These are phyloP conservation scores for Trichoderma breve DNA, from an alignment of 2,329 filamentous ascomycete genomes.

Conservation along the genomic window DNA sequence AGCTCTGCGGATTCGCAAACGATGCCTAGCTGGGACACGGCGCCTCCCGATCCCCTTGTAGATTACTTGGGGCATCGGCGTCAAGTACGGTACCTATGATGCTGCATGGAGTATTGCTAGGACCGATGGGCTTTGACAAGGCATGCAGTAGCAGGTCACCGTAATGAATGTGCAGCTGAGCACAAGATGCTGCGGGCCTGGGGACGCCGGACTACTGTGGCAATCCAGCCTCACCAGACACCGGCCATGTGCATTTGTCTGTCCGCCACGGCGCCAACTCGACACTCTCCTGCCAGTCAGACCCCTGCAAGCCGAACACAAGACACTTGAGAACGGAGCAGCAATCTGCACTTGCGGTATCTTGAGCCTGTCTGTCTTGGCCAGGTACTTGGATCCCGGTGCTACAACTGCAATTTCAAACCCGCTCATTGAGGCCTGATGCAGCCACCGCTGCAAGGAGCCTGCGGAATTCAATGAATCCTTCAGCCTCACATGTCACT, in stretches of 20 bases:
- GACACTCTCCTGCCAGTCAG: background rate
- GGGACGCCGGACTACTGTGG: background rate
- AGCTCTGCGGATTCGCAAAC: background rate
- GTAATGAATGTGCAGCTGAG: background rate
- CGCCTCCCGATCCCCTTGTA: conserved; percentile 2
- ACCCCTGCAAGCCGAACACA: background rate
- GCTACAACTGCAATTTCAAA: background rate
- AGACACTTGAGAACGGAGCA: background rate
- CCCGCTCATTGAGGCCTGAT: background rate
- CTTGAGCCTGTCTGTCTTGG: background rate
- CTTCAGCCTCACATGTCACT: background rate
- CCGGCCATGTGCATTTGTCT: background rate
- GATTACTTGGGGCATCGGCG: background rate
- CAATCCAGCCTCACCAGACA: background rate
- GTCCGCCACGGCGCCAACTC: background rate
- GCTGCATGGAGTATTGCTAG: background rate
- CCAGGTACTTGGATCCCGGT: conserved; percentile 8
- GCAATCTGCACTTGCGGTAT: background rate
- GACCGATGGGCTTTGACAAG: background rate
- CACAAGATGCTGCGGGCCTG: background rate
- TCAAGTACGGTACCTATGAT: background rate
- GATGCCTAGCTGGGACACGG: background rate
- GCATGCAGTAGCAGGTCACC: background rate
- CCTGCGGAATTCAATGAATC: background rate
- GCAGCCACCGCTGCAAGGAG: background rate